Base-by-base conservation (phyloP, 208 protist species). In the Herpetomonas samuelpessoai region DNA sequence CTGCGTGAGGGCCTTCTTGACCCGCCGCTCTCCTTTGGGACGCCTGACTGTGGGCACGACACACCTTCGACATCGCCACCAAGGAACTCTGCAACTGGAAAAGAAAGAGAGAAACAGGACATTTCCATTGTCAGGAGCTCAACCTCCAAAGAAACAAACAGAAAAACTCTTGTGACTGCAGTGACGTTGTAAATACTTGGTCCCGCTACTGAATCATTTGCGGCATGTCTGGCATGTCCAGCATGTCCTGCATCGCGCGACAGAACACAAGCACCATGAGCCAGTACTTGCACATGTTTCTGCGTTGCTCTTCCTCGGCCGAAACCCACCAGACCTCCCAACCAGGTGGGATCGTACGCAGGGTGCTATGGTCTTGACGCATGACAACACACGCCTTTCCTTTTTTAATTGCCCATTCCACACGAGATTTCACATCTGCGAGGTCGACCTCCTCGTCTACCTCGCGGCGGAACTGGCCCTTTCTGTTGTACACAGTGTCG, bases 181-280 rank as follows among this genome's bases (percentile, higher is more conserved):
- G 39, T 16, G 45, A 28, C 55, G 4, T 7, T 30, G 2, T 50
- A 57, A 47, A 21, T 27, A 61, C 2, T 51, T 6, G 6, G 28
- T 29, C 25, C n/a, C 22, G 22, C 62, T 71, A 88, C 38, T 83
- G 78, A 21, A 86, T 57, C 53, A 91, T 57, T 44, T 91, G 73
- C 7, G 84, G 85, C 85, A 92, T 92, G 10, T 92, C 85, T 1
- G 85, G 85, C 85, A 92, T 92, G 25, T 92, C 81, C 47, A 87
- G 66, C 25, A 88, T 53, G 56, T 92, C 85, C 57, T 92, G 73
- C 22, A 92, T 65, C 6, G 74, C 60, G 21, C 85, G 78, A 2
- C 64, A 70, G 14, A 67, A 63, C 19, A 74, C 25, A 9, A 92
- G 73, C 0, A 67, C 62, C 4, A 65, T 51, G 14, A 83, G 30